Conservation (phyloP, 495 filamentous ascomycete species). For the Evansstolkia leycettana region DNA sequence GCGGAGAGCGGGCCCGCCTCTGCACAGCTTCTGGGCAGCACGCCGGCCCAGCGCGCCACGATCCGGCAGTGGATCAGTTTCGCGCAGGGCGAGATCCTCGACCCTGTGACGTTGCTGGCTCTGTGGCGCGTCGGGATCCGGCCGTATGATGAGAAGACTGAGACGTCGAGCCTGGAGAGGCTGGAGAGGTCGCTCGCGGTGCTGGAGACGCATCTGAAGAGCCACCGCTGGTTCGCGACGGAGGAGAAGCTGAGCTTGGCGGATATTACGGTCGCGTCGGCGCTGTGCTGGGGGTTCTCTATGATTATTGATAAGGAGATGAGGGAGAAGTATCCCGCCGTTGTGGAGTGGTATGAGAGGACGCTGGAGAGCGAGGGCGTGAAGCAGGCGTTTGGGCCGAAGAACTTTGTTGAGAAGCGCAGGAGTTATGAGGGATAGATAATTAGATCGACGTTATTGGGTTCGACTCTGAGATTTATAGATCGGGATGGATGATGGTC, state of each 20-base stretch:
- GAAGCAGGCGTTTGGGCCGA: slow-evolving; percentile 36
- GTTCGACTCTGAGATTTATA: no score
- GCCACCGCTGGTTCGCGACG: slow-evolving; percentile 31
- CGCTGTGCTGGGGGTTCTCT: slow-evolving; percentile 26
- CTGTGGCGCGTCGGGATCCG: slow-evolving; percentile 21
- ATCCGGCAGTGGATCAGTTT: slow-evolving; percentile 41
- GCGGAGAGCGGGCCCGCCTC: slow-evolving; percentile 39
- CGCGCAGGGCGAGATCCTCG: slow-evolving; percentile 31
- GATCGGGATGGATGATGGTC: no score
- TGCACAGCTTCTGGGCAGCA: slow-evolving; percentile 36
- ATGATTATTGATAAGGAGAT: slow-evolving; percentile 38
- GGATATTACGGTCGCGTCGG: slow-evolving; percentile 35
- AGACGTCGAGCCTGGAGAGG: slow-evolving; percentile 12
- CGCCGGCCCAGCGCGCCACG: slow-evolving; percentile 29
- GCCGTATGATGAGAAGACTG: slow-evolving; percentile 23
- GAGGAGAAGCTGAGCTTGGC: slow-evolving; percentile 39
- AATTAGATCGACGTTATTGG: no score
- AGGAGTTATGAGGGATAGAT: no score
- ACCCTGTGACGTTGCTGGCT: slow-evolving; percentile 14
- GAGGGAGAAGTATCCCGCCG: slow-evolving; percentile 29
- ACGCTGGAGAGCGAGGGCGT: slow-evolving; percentile 31
- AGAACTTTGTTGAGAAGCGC: slow-evolving; percentile 32
- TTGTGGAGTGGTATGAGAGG: slow-evolving; percentile 31
- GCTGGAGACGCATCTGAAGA: slow-evolving; percentile 24
- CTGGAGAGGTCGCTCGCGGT: slow-evolving; percentile 23